phyloP scores from a whole-genome alignment of 177 flowering plant species.

The Tripterygium wilfordii region DNA sequence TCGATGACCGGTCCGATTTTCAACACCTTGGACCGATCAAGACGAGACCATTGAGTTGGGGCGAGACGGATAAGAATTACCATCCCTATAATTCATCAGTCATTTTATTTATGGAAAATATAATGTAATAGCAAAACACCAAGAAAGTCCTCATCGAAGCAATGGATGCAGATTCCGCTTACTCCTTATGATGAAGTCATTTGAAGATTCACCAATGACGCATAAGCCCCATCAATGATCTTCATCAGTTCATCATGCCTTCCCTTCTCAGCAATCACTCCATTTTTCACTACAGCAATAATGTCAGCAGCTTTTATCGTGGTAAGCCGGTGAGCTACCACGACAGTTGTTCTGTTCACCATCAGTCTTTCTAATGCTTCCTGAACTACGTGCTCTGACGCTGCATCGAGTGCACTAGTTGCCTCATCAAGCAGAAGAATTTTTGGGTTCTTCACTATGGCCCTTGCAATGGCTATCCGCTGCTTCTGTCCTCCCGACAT shows the following conservation, averaged over 20 bases:
- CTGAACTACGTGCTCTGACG: constrained; percentile 49
- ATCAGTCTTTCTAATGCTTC: constrained; percentile 50
- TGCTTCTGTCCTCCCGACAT: constrained; percentile 61
- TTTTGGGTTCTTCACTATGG: constrained; percentile 43
- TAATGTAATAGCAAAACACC: too few relatives aligned
- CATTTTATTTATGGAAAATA: too few relatives aligned
- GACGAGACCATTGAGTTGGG: too few relatives aligned
- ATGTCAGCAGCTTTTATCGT: constrained; percentile 40
- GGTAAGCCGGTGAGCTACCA: constrained; percentile 45
- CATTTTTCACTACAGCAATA: constrained; percentile 49
- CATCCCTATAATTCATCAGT: too few relatives aligned
- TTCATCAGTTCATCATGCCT: constrained; percentile 36
- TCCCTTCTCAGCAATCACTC: constrained; percentile 46
- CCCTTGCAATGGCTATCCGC: constrained; percentile 53
- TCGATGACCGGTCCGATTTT: too few relatives aligned
- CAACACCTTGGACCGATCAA: too few relatives aligned
- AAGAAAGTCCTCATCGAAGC: too few relatives aligned
- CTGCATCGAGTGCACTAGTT: constrained; percentile 53
- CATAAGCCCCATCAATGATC: constrained; percentile 38
- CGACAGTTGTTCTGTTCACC: constrained; percentile 44
- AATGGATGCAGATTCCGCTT: too few relatives aligned
- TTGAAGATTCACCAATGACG: constrained; percentile 45
- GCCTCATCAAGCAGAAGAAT: constrained; percentile 53
- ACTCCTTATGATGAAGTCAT: constrained; percentile 9
- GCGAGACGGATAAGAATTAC: too few relatives aligned